Evolutionary conservation across 2,329 filamentous ascomycete genomes (phyloP), one percentile per base, ranked within the genome.

Genomic region (Pseudogymnoascus sp.): DNA sequence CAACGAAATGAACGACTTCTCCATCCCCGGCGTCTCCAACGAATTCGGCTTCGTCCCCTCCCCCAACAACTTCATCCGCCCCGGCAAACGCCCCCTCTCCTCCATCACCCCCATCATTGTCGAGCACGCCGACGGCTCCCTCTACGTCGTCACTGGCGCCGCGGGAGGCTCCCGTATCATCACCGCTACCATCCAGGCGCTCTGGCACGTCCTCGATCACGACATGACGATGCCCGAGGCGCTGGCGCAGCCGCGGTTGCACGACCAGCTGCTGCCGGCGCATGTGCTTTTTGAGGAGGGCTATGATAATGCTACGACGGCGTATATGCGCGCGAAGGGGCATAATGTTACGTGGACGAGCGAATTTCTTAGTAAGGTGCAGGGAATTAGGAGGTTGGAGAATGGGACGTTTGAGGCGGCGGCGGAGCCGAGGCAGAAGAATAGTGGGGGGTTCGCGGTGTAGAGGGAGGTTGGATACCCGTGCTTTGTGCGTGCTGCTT

Each of bases 131-230:
- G 85, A 88, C 68, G 82, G 84, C 16, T 80, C 78, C 0, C 79
- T 95, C 1, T 88, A 87, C 71, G 83, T 89, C 62, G 78, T 85
- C 62, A 82, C 90, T 6, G 91, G 91, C 41, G 87, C 90, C 0
- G 90, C 91, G 0, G 92, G 92, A 33, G 92, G 91, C 2, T 90
- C 85, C 19, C 83, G 90, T 28, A 96, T 96, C 76, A 91, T 92
- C 71, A 93, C 90, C 0, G 77, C 89, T 2, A 92, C 89, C 0
- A 80, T 91, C 6, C 90, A 91, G 71, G 86, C 86, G 39, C 76
- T 92, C 4, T 87, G 90, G 76, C 83, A 91, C 69, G 80, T 90
- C 5, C 76, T 96, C 2, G 88, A 93, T 69, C 81, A 84, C 65
- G 72, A 69, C 12, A 77, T 86, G 74, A 83, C 80, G 0, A 79